Evolutionary conservation across 108 stramenopile genomes (phyloP).

Genomic region (Skeletonema potamos): DNA sequence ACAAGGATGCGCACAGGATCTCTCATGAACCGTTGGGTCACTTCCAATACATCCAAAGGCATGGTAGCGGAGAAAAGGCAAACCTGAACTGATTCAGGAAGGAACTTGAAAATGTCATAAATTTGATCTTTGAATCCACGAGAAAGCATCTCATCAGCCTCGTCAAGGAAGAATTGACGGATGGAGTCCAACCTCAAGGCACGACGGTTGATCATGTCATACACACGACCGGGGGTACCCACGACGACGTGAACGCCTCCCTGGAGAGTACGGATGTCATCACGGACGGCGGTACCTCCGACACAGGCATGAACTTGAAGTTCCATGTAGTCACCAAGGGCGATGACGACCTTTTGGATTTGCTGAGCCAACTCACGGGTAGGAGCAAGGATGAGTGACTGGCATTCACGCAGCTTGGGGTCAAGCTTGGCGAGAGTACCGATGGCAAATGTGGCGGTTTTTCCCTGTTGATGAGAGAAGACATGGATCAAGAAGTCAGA

Average conservation of each 20-base stretch:
- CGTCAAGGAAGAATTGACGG: conserved; percentile 97
- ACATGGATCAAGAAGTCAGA: conserved; percentile 1
- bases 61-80: conserved; percentile 99
- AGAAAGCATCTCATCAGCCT: conserved; percentile 99
- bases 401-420: conserved; percentile 88
- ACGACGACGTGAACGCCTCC: conserved; percentile 98
- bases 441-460: conserved; percentile 99
- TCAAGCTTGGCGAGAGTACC: conserved; percentile 97
- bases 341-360: conserved; percentile 99
- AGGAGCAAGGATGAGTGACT: conserved; percentile 97
- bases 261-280: conserved; percentile 98
- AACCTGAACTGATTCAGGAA: conserved; percentile 98
- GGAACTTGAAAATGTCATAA: conserved; percentile 99
- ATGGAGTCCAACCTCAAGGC: conserved; percentile 92
- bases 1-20: conserved; percentile 99
- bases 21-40: conserved; percentile 98
- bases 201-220: conserved; percentile 99
- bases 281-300: conserved; percentile 99
- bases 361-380: conserved; percentile 99
- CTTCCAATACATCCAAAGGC: conserved; percentile 99
- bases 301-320: conserved; percentile 98
- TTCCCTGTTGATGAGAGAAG: conserved; percentile 65
- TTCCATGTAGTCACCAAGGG: conserved; percentile 99
- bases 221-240: conserved; percentile 99
- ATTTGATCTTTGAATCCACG: conserved; percentile 99